Evolutionary conservation across 371 early-diverging fungal species (phyloP).

Genomic region (Mucor lusitanicus): DNA sequence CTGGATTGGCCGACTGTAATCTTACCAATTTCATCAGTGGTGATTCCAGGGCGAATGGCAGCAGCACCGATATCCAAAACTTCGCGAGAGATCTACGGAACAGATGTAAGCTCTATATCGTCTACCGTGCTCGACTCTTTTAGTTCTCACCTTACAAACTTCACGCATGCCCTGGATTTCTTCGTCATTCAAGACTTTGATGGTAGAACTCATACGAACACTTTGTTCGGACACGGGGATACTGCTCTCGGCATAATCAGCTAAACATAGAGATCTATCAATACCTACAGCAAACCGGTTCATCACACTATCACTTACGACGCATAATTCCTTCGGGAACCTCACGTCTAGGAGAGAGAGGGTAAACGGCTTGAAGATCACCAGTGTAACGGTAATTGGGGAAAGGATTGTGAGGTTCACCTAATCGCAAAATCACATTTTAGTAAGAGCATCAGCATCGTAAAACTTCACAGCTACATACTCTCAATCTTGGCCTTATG

Average conservation of each 20-base stretch:
- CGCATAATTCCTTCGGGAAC: conserved; percentile 77
- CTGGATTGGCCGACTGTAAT: background rate
- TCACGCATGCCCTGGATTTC: conserved; percentile 86
- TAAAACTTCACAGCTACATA: conserved; percentile 1
- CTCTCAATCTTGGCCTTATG: conserved; percentile 54
- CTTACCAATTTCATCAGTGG: conserved; percentile 86
- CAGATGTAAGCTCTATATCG: background rate
- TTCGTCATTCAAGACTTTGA: conserved; percentile 64
- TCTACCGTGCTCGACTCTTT: background rate
- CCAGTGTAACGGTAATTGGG: conserved; percentile 81
- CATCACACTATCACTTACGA: conserved; percentile 40
- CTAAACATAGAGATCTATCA: conserved; percentile 13
- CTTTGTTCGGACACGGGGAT: conserved; percentile 74
- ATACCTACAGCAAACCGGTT: background rate
- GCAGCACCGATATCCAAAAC: conserved; percentile 82
- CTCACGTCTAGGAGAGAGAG: conserved; percentile 77
- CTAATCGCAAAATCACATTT: conserved; percentile 10
- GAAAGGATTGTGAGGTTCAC: conserved; percentile 51
- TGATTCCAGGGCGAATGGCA: conserved; percentile 83
- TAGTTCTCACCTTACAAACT: conserved; percentile 69
- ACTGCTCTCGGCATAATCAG: conserved; percentile 84
- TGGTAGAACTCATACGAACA: conserved; percentile 56
- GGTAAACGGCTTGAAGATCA: conserved; percentile 81
- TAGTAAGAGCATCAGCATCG: background rate
- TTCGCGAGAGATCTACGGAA: conserved; percentile 74